Percentiles rank a stretch among this genome's conserved stretches.
phyloP scores from a whole-genome alignment of 2,329 filamentous ascomycete genomes.

The Sporothrix inflata region DNA sequence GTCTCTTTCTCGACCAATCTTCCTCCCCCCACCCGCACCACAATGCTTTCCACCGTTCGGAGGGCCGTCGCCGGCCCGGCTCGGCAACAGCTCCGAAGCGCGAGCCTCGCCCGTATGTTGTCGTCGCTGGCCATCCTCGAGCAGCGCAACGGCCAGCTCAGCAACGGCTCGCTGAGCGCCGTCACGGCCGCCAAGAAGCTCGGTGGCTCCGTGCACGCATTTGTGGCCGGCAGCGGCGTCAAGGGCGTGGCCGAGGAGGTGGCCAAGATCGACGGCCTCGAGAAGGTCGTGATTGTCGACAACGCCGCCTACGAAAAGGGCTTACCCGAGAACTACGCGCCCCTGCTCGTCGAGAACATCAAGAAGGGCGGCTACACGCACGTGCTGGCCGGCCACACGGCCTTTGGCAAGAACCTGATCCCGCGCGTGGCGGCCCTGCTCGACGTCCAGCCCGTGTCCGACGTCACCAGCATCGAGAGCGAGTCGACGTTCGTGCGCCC shows the following conservation, averaged over 20 bases:
- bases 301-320: constrained; percentile 94
- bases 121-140: constrained; percentile 92
- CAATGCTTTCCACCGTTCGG: constrained; percentile 34
- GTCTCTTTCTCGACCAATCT: not conserved
- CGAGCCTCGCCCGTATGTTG: constrained; percentile 68
- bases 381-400: constrained; percentile 85
- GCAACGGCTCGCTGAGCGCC: constrained; percentile 78
- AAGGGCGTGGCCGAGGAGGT: constrained; percentile 79
- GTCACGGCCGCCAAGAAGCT: constrained; percentile 85
- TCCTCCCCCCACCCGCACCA: not conserved
- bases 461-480: constrained; percentile 82
- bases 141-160: constrained; percentile 87
- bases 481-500: constrained; percentile 95
- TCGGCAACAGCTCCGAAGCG: constrained; percentile 41
- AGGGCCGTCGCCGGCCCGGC: constrained; percentile 27
- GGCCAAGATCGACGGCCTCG: constrained; percentile 84
- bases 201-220: constrained; percentile 82
- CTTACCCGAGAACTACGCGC: constrained; percentile 91
- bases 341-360: constrained; percentile 91
- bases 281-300: constrained; percentile 88
- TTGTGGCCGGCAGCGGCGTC: constrained; percentile 80
- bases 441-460: constrained; percentile 90
- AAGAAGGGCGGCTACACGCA: constrained; percentile 95
- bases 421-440: constrained; percentile 89
- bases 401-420: constrained; percentile 94